Percentiles rank a stretch among this genome's conserved stretches.
phyloP scores from a whole-genome alignment of 768 basidiomycete species.

The Leccinum barrowsii region DNA sequence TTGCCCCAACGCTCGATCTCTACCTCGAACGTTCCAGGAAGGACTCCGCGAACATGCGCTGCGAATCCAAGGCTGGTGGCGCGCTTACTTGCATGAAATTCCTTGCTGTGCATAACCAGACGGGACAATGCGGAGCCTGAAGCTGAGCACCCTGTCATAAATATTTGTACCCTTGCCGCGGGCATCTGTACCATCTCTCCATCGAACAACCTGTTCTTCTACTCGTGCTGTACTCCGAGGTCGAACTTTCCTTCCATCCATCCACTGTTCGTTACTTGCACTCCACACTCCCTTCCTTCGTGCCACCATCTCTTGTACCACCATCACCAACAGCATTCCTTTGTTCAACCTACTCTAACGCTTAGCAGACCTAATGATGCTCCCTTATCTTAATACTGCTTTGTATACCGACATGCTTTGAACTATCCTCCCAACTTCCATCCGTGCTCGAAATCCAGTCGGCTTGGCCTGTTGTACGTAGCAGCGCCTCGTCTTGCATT shows the following conservation, averaged over 20 bases:
- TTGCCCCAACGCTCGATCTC: not conserved
- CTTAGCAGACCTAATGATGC: not conserved
- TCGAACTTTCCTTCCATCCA: not conserved
- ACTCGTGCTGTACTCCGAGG: constrained; percentile 9
- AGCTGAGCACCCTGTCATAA: constrained; percentile 3
- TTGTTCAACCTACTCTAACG: constrained; percentile 7
- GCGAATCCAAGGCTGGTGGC: constrained; percentile 13
- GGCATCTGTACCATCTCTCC: constrained; percentile 8
- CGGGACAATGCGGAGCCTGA: constrained; percentile 15
- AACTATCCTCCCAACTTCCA: not conserved
- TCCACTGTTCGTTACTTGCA: not conserved
- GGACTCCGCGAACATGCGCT: not conserved
- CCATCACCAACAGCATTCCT: constrained; percentile 5
- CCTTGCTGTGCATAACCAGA: constrained; percentile 42
- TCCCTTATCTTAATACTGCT: not conserved
- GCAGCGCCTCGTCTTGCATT: not conserved
- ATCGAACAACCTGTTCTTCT: constrained; percentile 10
- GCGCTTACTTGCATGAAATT: constrained; percentile 50
- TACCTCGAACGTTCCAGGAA: not conserved
- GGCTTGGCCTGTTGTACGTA: not conserved
- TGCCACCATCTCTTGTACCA: constrained; percentile 9
- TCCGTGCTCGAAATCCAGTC: not conserved
- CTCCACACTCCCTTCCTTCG: not conserved
- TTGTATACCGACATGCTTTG: constrained; percentile 1
- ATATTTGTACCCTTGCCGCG: not conserved